Evolutionary conservation across 108 stramenopile genomes (phyloP).

Genomic region (Nitzschia palea): DNA sequence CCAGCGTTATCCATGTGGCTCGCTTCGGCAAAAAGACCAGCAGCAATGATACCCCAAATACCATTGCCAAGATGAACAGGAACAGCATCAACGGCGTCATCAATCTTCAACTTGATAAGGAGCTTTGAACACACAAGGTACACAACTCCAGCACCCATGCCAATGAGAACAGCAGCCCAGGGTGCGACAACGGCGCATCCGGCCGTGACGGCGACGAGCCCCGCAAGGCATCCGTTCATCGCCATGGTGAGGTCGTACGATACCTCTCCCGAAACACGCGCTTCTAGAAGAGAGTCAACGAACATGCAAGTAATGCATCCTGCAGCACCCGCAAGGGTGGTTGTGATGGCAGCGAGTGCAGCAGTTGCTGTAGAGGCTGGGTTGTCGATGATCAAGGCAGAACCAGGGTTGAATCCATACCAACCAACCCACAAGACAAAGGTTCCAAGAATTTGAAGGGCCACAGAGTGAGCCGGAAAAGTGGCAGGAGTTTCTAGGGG

Average conservation of each 20-base stretch:
- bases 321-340: slow-evolving; percentile 81
- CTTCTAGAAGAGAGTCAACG: slow-evolving; percentile 60
- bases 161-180: slow-evolving; percentile 66
- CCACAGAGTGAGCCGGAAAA: slow-evolving; percentile 72
- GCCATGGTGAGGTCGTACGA: slow-evolving; percentile 75
- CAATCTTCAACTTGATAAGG: slow-evolving; percentile 76
- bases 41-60: slow-evolving; percentile 77
- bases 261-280: slow-evolving; percentile 54
- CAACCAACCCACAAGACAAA: slow-evolving; percentile 92
- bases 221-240: slow-evolving; percentile 85
- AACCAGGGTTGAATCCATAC: slow-evolving; percentile 94
- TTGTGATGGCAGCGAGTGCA: slow-evolving; percentile 85
- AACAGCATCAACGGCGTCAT: slow-evolving; percentile 92
- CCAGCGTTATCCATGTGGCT: slow-evolving; percentile 45
- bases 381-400: slow-evolving; percentile 70
- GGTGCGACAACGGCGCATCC: slow-evolving; percentile 80
- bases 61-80: slow-evolving; percentile 89
- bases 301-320: slow-evolving; percentile 82
- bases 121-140: slow-evolving; percentile 68
- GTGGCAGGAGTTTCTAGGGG: slow-evolving; percentile 56
- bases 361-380: slow-evolving; percentile 50
- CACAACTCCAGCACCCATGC: slow-evolving; percentile 70
- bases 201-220: slow-evolving; percentile 93
- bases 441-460: slow-evolving; percentile 78
- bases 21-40: slow-evolving; percentile 65